Percentiles rank a stretch among this genome's conserved stretches.
These are phyloP conservation scores for Blastobotrys malaysiensis DNA, from an alignment of 1,139 yeast genomes.

Conservation along the genomic window DNA sequence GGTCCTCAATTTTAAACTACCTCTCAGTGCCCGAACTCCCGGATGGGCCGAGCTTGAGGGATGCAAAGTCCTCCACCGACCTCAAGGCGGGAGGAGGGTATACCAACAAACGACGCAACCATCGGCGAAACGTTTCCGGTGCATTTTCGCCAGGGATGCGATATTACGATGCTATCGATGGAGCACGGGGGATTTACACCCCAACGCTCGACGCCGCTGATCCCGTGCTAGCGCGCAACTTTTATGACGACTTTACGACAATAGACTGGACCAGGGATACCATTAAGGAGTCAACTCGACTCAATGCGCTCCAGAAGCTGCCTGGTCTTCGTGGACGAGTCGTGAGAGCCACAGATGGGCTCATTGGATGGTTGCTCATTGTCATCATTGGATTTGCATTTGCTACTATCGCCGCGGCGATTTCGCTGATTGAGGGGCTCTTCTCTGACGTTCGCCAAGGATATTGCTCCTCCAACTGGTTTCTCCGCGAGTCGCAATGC, in stretches of 20 bases:
- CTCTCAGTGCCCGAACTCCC: not conserved
- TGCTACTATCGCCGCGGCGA: slow-evolving; percentile 48
- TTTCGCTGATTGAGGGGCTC: slow-evolving; percentile 47
- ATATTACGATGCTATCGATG: not conserved
- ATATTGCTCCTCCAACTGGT: slow-evolving; percentile 47
- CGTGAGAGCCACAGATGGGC: slow-evolving; percentile 30
- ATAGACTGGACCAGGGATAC: slow-evolving; percentile 61
- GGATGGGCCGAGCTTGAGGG: not conserved
- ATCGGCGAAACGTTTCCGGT: not conserved
- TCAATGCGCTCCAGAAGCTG: slow-evolving; percentile 37
- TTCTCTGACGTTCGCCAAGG: slow-evolving; percentile 54
- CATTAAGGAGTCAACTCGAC: slow-evolving; percentile 43
- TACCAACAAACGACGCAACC: not conserved
- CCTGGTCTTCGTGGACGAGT: slow-evolving; percentile 35
- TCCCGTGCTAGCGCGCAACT: slow-evolving; percentile 10
- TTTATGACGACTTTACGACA: slow-evolving; percentile 60
- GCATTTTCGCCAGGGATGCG: not conserved
- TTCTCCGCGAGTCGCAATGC: slow-evolving; percentile 44
- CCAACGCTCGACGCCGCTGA: not conserved
- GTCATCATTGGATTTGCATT: slow-evolving; percentile 45
- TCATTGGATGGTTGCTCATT: slow-evolving; percentile 49
- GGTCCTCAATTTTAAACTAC: not conserved
- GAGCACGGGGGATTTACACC: not conserved
- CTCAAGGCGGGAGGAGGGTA: not conserved
- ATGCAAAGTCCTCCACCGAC: not conserved